Conservation (phyloP, 139 green algal species). For the Edaphochlamys debaryana region DNA sequence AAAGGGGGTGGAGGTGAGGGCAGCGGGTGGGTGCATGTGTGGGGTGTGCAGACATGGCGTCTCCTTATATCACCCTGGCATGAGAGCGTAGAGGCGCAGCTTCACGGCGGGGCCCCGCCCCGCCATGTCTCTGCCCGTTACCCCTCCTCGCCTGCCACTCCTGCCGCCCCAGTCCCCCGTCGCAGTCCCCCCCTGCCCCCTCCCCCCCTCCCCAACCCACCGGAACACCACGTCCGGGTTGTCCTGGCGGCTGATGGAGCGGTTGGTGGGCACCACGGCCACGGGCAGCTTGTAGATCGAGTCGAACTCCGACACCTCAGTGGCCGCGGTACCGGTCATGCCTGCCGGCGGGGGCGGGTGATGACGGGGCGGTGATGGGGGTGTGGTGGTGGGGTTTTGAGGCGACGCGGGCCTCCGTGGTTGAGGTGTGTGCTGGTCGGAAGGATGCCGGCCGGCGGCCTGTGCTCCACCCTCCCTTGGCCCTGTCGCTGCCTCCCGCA, state of each 20-base stretch:
- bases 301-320: slow-evolving; percentile 95
- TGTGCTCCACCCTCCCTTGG: no score
- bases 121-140: no score
- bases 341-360: slow-evolving; percentile 42
- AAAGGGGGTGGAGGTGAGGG: neutral
- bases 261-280: slow-evolving; percentile 77
- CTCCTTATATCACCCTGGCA: no score
- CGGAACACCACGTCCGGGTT: slow-evolving; percentile 96
- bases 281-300: slow-evolving; percentile 97
- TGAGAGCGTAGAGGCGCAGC: neutral
- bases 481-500: no score
- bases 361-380: neutral
- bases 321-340: slow-evolving; percentile 95
- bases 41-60: neutral
- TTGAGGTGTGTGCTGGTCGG: no score
- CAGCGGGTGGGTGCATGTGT: neutral
- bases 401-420: no score
- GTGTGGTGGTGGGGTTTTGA: neutral
- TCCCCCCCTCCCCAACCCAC: no score
- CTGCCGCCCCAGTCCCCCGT: no score
- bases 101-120: no score
- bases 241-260: slow-evolving; percentile 72
- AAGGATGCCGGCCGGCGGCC: no score
- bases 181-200: no score
- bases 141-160: no score